Conservation (phyloP, 2,329 filamentous ascomycete genomes). For the Parafenestella ontariensis region DNA sequence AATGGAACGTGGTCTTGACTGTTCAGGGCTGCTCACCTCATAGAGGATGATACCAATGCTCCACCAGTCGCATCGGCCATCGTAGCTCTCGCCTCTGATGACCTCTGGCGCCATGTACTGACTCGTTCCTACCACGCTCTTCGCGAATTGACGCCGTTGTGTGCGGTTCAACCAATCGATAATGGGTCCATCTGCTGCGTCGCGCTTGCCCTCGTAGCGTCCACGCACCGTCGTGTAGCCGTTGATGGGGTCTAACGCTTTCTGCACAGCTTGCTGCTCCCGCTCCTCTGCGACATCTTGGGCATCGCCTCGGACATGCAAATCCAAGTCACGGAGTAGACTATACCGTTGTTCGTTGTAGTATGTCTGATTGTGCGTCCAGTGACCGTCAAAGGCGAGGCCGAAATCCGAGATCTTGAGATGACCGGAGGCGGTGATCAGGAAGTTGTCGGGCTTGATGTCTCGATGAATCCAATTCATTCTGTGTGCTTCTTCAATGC, state of each 20-base stretch:
- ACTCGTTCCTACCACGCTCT: conserved; percentile 90
- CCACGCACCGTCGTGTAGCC: conserved; percentile 20
- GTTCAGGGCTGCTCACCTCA: conserved; percentile 61
- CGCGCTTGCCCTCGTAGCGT: conserved; percentile 27
- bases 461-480: conserved; percentile 93
- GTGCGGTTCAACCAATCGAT: conserved; percentile 54
- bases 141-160: conserved; percentile 73
- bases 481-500: conserved; percentile 88
- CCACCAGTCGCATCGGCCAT: conserved; percentile 96
- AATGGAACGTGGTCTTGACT: neutral
- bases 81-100: conserved; percentile 80
- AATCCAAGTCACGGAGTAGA: conserved; percentile 76
- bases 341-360: conserved; percentile 83
- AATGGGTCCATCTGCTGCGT: conserved; percentile 38
- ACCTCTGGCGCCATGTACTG: conserved; percentile 99
- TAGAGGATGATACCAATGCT: conserved; percentile 93
- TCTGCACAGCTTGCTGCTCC: conserved; percentile 61
- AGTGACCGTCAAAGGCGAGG: conserved; percentile 92
- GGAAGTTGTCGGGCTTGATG: conserved; percentile 96
- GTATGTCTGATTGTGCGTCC: conserved; percentile 88
- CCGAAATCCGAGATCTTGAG: conserved; percentile 97
- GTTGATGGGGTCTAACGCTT: conserved; percentile 49
- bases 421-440: conserved; percentile 87
- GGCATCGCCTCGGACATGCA: conserved; percentile 75
- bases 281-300: conserved; percentile 67